Evolutionary conservation across 768 basidiomycete species (phyloP), one percentile per base, ranked within the genome.

Genomic region (Boletus vinaceobasis): DNA sequence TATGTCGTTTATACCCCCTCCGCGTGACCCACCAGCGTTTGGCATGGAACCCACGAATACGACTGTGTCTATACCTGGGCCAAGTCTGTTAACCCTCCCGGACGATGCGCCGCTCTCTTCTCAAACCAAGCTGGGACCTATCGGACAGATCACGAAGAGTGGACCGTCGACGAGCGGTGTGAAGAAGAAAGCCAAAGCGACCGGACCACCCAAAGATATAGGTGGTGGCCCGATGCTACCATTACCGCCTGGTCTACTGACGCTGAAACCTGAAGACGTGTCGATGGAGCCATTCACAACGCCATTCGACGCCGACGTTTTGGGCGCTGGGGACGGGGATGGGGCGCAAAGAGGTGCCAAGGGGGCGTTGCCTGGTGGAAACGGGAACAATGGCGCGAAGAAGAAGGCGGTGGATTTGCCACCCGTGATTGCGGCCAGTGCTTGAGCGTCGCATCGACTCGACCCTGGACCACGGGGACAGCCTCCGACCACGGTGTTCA

Each of bases 51-150:
- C 33, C 1, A 17, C 14, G 33, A 47, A 35, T 3, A 23, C 29
- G 15, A 21, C 26, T 11, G 57, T 39, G 3, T 17, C 57, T 21
- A 17, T 46, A n/a, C 19, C 38, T 10, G 36, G 42, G 19, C n/a
- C 59, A 39, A 53, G 62, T 8, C 19, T 63, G 21, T 52, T 81
- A 15, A 66, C 75, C 5, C 75, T 92, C 5, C 77, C 79, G 9
- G 90, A 93, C 75, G 90, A 93, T 60, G 35, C 71, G 2, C 85
- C 87, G 0, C 73, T 72, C 35, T 63, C 79, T 11, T 66, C 74
- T 4, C 88, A 89, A 60, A 73, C 79, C 43, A 92, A 88, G 74
- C 81, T 92, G 61, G 88, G 89, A 0, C 91, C 90, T 0, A 71
- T 91, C 17, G 90, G 90, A 7, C 88, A 91, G 67, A 81, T 91